Evolutionary conservation across 805 yeast genomes (phyloP).

Genomic region (Candida krabiensis): DNA sequence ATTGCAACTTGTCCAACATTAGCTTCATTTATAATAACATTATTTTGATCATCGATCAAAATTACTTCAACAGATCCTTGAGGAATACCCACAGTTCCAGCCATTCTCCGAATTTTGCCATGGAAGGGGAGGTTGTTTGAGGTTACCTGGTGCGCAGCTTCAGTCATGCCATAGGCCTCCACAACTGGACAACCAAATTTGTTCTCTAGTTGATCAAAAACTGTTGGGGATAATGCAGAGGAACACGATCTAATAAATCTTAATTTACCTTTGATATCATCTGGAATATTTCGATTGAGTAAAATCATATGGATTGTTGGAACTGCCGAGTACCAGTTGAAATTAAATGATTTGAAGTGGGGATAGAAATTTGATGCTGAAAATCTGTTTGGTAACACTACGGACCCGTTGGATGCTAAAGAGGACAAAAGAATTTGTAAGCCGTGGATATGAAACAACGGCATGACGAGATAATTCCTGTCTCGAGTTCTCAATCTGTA

Average conservation of each 20-base stretch:
- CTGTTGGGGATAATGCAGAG: conserved; percentile 66
- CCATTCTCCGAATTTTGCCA: conserved; percentile 55
- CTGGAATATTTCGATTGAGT: conserved; percentile 51
- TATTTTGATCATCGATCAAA: conserved; percentile 52
- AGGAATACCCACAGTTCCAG: conserved; percentile 65
- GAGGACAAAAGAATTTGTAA: conserved; percentile 66
- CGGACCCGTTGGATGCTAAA: conserved; percentile 57
- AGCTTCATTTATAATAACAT: conserved; percentile 49
- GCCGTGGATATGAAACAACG: conserved; percentile 77
- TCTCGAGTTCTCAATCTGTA: conserved; percentile 52
- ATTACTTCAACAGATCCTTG: conserved; percentile 69
- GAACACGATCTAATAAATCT: conserved; percentile 75
- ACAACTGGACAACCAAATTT: conserved; percentile 65
- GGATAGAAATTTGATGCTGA: conserved; percentile 63
- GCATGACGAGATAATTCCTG: conserved; percentile 68
- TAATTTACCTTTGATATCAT: conserved; percentile 47
- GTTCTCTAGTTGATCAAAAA: conserved; percentile 55
- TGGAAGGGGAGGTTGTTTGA: conserved; percentile 58
- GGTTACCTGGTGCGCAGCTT: conserved; percentile 79
- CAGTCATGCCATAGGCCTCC: conserved; percentile 82
- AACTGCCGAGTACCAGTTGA: conserved; percentile 76
- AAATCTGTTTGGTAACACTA: conserved; percentile 61
- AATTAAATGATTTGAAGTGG: conserved; percentile 48
- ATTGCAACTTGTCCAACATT: conserved; percentile 68
- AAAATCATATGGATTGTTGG: conserved; percentile 75